These are phyloP conservation scores for Arthrobotrys sphaeroides DNA, from an alignment of 2,329 filamentous ascomycete genomes.

Conservation along the genomic window DNA sequence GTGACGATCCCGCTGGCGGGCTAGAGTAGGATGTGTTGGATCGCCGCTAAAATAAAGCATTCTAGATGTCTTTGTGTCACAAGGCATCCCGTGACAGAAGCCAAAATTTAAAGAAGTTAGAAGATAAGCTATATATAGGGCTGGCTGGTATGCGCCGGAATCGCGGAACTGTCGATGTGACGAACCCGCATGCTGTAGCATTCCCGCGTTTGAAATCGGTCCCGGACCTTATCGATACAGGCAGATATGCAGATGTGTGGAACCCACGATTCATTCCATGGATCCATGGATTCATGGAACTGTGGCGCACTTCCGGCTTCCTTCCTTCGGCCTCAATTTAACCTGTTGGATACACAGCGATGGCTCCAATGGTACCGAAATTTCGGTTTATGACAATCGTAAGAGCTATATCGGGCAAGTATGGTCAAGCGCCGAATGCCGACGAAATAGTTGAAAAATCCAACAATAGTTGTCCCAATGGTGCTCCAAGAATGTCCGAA, in stretches of 20 bases:
- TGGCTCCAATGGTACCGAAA: not conserved
- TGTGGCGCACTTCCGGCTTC: not conserved
- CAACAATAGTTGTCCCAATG: conserved; percentile 12
- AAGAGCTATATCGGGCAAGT: not conserved
- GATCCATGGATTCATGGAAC: conserved; percentile 2
- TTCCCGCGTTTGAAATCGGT: not conserved
- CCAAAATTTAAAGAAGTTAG: not conserved
- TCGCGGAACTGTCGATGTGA: conserved; percentile 2
- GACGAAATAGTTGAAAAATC: conserved; percentile 21
- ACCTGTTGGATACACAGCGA: not conserved
- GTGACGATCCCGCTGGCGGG: too few species aligned
- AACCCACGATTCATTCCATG: conserved; percentile 5
- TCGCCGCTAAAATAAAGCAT: too few species aligned
- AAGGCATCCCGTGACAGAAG: not conserved
- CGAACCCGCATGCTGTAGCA: not conserved
- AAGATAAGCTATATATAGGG: not conserved
- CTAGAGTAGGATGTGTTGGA: too few species aligned
- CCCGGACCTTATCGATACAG: conserved; percentile 4
- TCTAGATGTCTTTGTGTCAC: not conserved
- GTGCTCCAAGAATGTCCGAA: not conserved
- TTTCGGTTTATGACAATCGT: too few species aligned
- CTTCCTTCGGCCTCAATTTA: not conserved
- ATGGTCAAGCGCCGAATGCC: not conserved
- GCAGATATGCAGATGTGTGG: not conserved
- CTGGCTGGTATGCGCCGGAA: not conserved